Percentiles rank a stretch among this genome's conserved stretches.
Evolutionary conservation across 345 rosid genomes (phyloP).

Genomic region (Raphanus sativus): DNA sequence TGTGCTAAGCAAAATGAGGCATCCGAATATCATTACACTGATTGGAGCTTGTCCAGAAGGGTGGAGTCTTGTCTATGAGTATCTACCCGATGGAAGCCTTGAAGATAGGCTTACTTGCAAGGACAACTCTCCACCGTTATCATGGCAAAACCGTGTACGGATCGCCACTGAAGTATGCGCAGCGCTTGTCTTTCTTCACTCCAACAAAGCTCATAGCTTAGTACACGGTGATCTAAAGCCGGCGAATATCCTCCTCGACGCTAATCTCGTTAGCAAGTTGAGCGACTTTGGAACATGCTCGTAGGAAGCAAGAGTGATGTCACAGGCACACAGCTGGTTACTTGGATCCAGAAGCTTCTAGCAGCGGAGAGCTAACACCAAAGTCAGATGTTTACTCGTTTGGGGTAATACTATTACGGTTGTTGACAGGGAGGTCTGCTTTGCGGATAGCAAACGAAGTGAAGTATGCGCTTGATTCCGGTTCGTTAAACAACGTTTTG

Average conservation of each 20-base stretch:
- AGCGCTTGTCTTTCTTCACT: slow-evolving; percentile 83
- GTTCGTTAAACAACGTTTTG: slow-evolving; percentile 55
- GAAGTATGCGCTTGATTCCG: slow-evolving; percentile 58
- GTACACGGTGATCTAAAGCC: slow-evolving; percentile 94
- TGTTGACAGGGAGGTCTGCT: slow-evolving; percentile 75
- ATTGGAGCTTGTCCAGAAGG: slow-evolving; percentile 91
- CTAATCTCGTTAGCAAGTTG: slow-evolving; percentile 73
- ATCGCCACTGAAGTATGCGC: slow-evolving; percentile 83
- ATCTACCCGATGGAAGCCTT: slow-evolving; percentile 86
- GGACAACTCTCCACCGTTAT: slow-evolving; percentile 74
- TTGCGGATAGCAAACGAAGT: slow-evolving; percentile 68
- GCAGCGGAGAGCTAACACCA: slow-evolving; percentile 74
- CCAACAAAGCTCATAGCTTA: slow-evolving; percentile 69
- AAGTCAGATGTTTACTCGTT: slow-evolving; percentile 88
- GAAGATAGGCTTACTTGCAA: slow-evolving; percentile 84
- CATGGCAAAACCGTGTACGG: slow-evolving; percentile 86
- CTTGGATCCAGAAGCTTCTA: slow-evolving; percentile 78
- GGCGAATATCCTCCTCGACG: slow-evolving; percentile 76
- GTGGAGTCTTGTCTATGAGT: slow-evolving; percentile 80
- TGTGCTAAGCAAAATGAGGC: slow-evolving; percentile 79
- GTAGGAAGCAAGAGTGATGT: slow-evolving; percentile 50
- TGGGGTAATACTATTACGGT: slow-evolving; percentile 68
- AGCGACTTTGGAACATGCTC: slow-evolving; percentile 86
- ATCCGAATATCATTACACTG: slow-evolving; percentile 83
- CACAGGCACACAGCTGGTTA: slow-evolving; percentile 69